phyloP scores from a whole-genome alignment of 2,329 filamentous ascomycete species.

The Colletotrichum acutatum region DNA sequence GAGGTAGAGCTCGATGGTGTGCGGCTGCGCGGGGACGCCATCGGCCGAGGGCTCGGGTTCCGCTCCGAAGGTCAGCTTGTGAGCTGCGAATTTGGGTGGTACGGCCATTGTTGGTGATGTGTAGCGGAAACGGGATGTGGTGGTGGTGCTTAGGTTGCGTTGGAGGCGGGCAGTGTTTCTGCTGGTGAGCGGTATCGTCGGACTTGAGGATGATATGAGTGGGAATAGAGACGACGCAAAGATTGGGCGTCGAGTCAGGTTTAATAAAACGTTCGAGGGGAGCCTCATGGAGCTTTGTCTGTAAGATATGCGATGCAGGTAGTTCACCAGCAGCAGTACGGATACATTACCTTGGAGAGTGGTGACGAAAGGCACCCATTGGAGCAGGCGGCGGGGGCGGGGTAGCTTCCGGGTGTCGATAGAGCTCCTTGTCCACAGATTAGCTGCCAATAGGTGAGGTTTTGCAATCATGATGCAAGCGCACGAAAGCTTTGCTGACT shows the following conservation, averaged over 20 bases:
- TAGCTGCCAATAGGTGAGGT: background rate
- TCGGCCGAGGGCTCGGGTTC: conserved; percentile 44
- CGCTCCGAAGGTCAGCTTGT: conserved; percentile 67
- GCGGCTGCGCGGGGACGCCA: conserved; percentile 56
- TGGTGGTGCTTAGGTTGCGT: background rate
- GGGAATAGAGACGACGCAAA: background rate
- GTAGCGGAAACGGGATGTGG: background rate
- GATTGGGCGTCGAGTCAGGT: conserved; percentile 15
- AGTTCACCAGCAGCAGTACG: background rate
- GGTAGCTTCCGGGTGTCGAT: conserved; percentile 6
- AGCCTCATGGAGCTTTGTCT: conserved; percentile 31
- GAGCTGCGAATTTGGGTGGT: conserved; percentile 80
- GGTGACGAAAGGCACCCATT: conserved; percentile 19
- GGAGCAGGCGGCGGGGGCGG: conserved; percentile 29
- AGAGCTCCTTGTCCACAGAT: background rate
- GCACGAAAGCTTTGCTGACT: conserved; percentile 25
- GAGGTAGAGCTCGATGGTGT: conserved; percentile 76
- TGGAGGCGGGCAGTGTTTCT: background rate
- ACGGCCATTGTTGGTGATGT: conserved; percentile 70
- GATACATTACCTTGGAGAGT: background rate
- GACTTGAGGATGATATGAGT: background rate
- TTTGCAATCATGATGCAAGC: conserved; percentile 30
- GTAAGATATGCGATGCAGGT: background rate
- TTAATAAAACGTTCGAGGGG: conserved; percentile 21
- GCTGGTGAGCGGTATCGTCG: background rate